These are phyloP conservation scores for Exidia glandulosa DNA, from an alignment of 768 basidiomycete genomes.

Conservation along the genomic window DNA sequence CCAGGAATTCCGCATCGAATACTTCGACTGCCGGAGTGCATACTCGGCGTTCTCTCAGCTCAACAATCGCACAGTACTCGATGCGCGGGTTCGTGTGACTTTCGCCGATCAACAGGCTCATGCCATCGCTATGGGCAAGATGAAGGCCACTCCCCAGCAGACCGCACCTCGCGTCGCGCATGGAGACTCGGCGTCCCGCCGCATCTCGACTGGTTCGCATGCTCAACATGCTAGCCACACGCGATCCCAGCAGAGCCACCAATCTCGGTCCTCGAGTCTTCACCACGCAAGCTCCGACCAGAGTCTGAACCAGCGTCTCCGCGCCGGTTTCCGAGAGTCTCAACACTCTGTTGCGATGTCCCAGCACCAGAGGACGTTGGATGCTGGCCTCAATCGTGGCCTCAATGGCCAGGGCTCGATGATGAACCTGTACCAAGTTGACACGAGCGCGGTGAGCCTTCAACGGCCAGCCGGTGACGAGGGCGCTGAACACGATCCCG, in stretches of 20 bases:
- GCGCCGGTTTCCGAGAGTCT: no score
- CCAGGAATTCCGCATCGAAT: conserved; percentile 50
- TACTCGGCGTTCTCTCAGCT: conserved; percentile 39
- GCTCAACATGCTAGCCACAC: conserved; percentile 19
- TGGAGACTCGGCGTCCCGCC: conserved; percentile 8
- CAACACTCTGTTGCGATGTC: no score
- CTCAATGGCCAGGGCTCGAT: no score
- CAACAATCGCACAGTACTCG: conserved; percentile 37
- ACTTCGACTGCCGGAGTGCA: conserved; percentile 53
- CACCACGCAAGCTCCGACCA: background rate
- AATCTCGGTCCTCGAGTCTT: no score
- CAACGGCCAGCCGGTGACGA: no score
- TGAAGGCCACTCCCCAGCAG: conserved; percentile 17
- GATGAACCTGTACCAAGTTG: no score
- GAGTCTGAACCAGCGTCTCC: background rate
- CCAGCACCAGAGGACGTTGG: no score
- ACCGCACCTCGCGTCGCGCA: conserved; percentile 15
- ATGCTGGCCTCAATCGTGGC: no score
- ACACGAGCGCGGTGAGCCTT: no score
- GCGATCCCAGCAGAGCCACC: conserved; percentile 11
- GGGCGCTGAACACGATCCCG: no score
- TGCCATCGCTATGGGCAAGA: background rate
- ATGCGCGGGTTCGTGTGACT: conserved; percentile 36
- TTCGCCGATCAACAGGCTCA: background rate
- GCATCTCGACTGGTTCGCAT: conserved; percentile 3